A percentile compares a stretch with the other conserved stretches of the same genome.
Conservation (phyloP, 148 eudicot species). For the Amaranthus cruentus region DNA sequence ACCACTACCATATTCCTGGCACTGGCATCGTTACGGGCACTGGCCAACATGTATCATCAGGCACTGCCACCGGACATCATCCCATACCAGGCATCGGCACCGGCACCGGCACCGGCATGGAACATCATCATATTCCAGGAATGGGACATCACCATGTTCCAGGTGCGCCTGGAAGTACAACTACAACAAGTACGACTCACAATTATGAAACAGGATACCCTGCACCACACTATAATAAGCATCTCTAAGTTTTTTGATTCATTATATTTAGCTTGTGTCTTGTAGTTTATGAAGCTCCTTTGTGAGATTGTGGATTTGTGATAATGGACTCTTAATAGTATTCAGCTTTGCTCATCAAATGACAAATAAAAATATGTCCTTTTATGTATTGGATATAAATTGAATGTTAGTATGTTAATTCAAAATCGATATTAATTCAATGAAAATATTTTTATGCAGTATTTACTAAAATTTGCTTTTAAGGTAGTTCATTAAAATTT, state of each 20-base stretch:
- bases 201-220: not conserved
- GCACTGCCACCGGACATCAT: not conserved
- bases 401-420: no score
- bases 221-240: conserved; percentile 8
- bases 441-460: no score
- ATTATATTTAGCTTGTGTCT: no score
- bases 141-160: not conserved
- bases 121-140: not conserved
- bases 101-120: not conserved
- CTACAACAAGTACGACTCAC: conserved; percentile 8
- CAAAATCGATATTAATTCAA: no score
- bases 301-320: no score
- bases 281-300: no score
- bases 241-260: conserved; percentile 6
- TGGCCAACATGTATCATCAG: not conserved
- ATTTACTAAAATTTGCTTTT: no score
- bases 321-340: no score
- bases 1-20: conserved; percentile 16
- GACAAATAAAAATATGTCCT: no score
- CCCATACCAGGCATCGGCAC: not conserved
- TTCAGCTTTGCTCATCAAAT: no score
- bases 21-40: not conserved
- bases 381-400: no score
- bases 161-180: not conserved
- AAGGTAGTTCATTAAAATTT: no score